Evolutionary conservation across 2,329 filamentous ascomycete genomes (phyloP).

Genomic region (Curvularia lunata): DNA sequence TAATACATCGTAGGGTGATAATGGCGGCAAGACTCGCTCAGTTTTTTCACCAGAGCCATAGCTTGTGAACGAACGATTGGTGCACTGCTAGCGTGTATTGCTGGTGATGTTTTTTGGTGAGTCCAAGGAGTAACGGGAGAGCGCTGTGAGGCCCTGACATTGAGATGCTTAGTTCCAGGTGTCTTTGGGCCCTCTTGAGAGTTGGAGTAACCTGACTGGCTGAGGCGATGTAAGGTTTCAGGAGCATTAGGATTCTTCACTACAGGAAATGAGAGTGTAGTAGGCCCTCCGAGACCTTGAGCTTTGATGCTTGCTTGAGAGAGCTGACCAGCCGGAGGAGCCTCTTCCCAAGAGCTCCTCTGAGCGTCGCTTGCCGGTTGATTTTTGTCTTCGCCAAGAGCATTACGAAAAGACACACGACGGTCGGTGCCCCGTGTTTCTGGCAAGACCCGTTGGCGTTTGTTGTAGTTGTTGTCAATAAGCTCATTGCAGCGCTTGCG

Average conservation of each 20-base stretch:
- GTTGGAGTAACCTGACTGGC: slow-evolving; percentile 67
- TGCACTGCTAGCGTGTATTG: slow-evolving; percentile 22
- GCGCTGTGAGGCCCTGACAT: slow-evolving; percentile 21
- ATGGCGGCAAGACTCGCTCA: slow-evolving; percentile 28
- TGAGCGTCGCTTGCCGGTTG: slow-evolving; percentile 4
- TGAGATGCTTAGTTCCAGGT: slow-evolving; percentile 31
- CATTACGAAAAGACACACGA: slow-evolving; percentile 22
- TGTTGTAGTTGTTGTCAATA: slow-evolving; percentile 14
- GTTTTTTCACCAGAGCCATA: slow-evolving; percentile 23
- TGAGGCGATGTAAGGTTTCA: slow-evolving; percentile 67
- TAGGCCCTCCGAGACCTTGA: slow-evolving; percentile 47
- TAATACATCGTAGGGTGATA: slow-evolving; percentile 43
- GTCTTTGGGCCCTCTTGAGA: slow-evolving; percentile 44
- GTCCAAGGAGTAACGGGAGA: slow-evolving; percentile 44
- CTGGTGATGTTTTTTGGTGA: slow-evolving; percentile 36
- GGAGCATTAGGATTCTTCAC: slow-evolving; percentile 78
- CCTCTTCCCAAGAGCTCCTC: slow-evolving; percentile 15
- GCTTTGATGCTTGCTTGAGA: slow-evolving; percentile 53
- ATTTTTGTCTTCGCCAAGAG: background rate
- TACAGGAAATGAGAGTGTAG: slow-evolving; percentile 69
- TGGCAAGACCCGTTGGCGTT: slow-evolving; percentile 24
- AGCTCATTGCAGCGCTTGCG: slow-evolving; percentile 31
- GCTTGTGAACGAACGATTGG: slow-evolving; percentile 26
- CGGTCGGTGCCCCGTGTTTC: slow-evolving; percentile 14
- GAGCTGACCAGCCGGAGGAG: slow-evolving; percentile 29